Conservation (phyloP, 1,284 basidiomycete genomes). For the Uromyces viciae-fabae region DNA sequence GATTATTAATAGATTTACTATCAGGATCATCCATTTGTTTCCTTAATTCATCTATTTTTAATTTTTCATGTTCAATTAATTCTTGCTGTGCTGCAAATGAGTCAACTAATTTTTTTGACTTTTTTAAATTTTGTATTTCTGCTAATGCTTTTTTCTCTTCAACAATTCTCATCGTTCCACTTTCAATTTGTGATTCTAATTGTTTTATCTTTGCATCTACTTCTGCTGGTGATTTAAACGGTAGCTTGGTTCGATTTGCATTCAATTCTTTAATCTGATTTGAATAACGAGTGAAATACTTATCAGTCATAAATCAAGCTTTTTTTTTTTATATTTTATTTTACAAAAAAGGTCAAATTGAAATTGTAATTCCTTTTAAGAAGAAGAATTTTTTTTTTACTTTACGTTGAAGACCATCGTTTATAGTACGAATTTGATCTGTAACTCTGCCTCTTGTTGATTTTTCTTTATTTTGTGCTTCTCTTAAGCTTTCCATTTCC, state of each 20-base stretch:
- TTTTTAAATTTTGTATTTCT: constrained; percentile 72
- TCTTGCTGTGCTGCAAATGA: constrained; percentile 73
- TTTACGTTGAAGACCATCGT: constrained; percentile 80
- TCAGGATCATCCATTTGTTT: constrained; percentile 88
- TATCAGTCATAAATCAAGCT: no score
- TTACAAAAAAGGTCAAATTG: background rate
- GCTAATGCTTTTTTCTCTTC: constrained; percentile 92
- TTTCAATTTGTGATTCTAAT: constrained; percentile 81
- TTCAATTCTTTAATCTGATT: constrained; percentile 39
- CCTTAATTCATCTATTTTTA: constrained; percentile 71
- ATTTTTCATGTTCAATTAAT: constrained; percentile 75
- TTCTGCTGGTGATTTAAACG: constrained; percentile 32
- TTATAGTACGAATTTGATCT: constrained; percentile 75
- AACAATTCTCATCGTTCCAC: constrained; percentile 83
- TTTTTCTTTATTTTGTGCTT: constrained; percentile 77
- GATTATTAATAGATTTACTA: constrained; percentile 73
- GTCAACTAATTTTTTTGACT: constrained; percentile 69
- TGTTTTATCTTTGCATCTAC: constrained; percentile 60
- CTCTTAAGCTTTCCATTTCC: constrained; percentile 76
- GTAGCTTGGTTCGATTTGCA: constrained; percentile 18
- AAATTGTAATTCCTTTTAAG: background rate
- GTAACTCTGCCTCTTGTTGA: constrained; percentile 68
- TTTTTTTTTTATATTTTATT: no score
- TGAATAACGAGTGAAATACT: constrained; percentile 9
- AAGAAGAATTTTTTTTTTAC: constrained; percentile 56